Percentiles rank a stretch among this genome's conserved stretches.
Conservation (phyloP, 163 green algal species). For the Scenedesmus sp. region DNA sequence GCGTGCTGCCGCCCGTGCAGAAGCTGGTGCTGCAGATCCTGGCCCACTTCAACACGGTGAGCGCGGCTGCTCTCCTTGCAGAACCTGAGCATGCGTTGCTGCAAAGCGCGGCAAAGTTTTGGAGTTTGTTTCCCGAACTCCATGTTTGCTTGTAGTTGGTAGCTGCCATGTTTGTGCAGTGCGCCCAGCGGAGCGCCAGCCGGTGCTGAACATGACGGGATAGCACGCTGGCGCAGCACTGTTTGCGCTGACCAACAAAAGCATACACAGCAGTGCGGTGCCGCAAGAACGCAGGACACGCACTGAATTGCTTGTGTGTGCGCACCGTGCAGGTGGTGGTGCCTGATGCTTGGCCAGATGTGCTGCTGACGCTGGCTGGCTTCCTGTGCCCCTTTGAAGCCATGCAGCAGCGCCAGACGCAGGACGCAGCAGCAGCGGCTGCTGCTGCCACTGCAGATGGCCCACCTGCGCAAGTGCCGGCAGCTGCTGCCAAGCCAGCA, state of each 20-base stretch:
- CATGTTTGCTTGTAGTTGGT: background rate
- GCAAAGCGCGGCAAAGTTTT: no score
- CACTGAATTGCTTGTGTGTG: background rate
- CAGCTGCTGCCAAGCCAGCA: slow-evolving; percentile 30
- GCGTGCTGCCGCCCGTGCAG: slow-evolving; percentile 82
- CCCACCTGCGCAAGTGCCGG: slow-evolving; percentile 44
- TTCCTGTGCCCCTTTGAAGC: slow-evolving; percentile 63
- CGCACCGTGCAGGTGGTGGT: slow-evolving; percentile 35
- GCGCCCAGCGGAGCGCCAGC: background rate
- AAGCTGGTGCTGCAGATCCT: slow-evolving; percentile 74
- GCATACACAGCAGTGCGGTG: no score
- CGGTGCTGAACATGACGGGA: no score
- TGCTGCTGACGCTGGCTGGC: slow-evolving; percentile 65
- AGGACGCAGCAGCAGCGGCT: background rate
- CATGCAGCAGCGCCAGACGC: slow-evolving; percentile 49
- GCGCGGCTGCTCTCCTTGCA: background rate
- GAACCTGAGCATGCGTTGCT: no score
- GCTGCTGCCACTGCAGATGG: background rate
- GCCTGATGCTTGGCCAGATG: slow-evolving; percentile 60
- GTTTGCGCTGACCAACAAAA: no score
- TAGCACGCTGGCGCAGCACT: no score
- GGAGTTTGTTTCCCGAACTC: no score
- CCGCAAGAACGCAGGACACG: no score
- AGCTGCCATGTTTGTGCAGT: background rate
- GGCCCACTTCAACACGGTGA: slow-evolving; percentile 34